phyloP scores from a whole-genome alignment of 352 stramenopile genomes.

The Pythium periplocum region DNA sequence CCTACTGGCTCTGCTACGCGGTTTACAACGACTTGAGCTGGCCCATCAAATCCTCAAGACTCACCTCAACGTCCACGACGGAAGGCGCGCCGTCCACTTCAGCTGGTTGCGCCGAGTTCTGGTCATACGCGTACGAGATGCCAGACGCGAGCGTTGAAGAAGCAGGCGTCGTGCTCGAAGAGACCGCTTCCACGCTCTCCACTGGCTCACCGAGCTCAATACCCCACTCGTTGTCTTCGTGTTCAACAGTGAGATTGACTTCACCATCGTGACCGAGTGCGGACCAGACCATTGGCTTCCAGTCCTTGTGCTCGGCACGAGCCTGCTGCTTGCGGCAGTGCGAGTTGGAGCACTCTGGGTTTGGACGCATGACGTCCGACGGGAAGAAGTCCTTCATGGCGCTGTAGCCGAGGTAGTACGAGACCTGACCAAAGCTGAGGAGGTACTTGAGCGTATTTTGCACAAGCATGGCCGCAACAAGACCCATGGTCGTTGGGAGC shows the following conservation, averaged over 20 bases:
- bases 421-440: slow-evolving; percentile 78
- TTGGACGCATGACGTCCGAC: slow-evolving; percentile 71
- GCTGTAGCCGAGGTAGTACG: slow-evolving; percentile 87
- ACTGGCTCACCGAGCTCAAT: slow-evolving; percentile 60
- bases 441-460: slow-evolving; percentile 89
- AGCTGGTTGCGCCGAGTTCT: slow-evolving; percentile 4
- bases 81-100: slow-evolving; percentile 22
- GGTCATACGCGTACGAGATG: slow-evolving; percentile 59
- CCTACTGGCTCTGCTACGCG: background rate
- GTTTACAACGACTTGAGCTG: slow-evolving; percentile 70
- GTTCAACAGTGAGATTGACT: slow-evolving; percentile 39
- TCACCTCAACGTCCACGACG: slow-evolving; percentile 33
- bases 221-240: slow-evolving; percentile 85
- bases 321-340: slow-evolving; percentile 74
- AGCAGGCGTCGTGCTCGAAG: slow-evolving; percentile 6
- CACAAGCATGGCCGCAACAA: slow-evolving; percentile 81
- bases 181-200: slow-evolving; percentile 7
- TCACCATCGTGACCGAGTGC: slow-evolving; percentile 49
- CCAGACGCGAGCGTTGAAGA: slow-evolving; percentile 33
- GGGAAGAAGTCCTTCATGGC: slow-evolving; percentile 88
- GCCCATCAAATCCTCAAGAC: slow-evolving; percentile 74
- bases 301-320: slow-evolving; percentile 32
- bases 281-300: slow-evolving; percentile 71
- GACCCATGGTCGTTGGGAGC: slow-evolving; percentile 86
- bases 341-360: slow-evolving; percentile 77